A percentile compares a stretch with the other conserved stretches of the same genome.
Evolutionary conservation across 805 yeast genomes (phyloP).

Genomic region (Barnettozyma pratensis): DNA sequence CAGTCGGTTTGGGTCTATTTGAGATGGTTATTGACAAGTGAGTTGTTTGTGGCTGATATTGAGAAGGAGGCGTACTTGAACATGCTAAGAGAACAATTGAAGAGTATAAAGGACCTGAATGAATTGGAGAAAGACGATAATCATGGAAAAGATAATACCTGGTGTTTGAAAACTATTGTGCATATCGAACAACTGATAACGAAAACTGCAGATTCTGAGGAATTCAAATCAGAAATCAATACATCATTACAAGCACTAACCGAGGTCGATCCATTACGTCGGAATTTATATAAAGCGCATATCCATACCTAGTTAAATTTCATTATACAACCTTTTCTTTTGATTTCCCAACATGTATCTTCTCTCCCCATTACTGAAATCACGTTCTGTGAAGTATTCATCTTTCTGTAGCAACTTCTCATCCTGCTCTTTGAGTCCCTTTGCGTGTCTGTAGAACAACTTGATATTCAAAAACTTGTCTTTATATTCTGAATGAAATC

Average conservation of each 20-base stretch:
- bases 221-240: constrained; percentile 26
- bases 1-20: constrained; percentile 90
- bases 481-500: constrained; percentile 29
- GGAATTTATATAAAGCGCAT: constrained; percentile 48
- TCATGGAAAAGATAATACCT: constrained; percentile 52
- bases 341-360: constrained; percentile 51
- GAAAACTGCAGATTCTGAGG: constrained; percentile 10
- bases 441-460: constrained; percentile 37
- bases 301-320: constrained; percentile 13
- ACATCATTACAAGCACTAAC: constrained; percentile 38
- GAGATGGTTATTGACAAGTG: constrained; percentile 61
- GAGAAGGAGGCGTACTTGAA: constrained; percentile 28
- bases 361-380: constrained; percentile 36
- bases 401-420: constrained; percentile 35
- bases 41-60: constrained; percentile 24
- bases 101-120: constrained; percentile 55
- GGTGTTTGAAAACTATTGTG: constrained; percentile 69
- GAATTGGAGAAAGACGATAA: constrained; percentile 65
- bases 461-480: constrained; percentile 37
- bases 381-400: constrained; percentile 35
- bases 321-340: constrained; percentile 40
- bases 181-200: constrained; percentile 35
- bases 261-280: constrained; percentile 60
- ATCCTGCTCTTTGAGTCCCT: constrained; percentile 25
- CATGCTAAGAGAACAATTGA: constrained; percentile 41